Percentiles rank a stretch among this genome's conserved stretches.
phyloP scores from a whole-genome alignment of 768 basidiomycete genomes.

The Multifurca ochricompacta region DNA sequence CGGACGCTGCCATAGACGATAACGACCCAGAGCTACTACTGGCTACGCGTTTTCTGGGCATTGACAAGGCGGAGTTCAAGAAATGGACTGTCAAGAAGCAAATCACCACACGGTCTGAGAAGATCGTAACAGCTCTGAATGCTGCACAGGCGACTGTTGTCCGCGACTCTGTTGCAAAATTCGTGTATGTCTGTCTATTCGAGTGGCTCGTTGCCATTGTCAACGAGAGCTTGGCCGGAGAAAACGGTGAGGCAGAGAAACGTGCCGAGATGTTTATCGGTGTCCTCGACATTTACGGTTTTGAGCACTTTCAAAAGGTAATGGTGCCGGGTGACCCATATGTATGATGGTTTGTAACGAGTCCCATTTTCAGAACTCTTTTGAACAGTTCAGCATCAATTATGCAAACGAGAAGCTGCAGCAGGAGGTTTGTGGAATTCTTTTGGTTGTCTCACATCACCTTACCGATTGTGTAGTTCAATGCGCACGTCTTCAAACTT shows the following conservation, averaged over 20 bases:
- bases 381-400: constrained; percentile 99
- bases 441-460: neutral
- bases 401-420: constrained; percentile 98
- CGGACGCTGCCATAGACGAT: constrained; percentile 79
- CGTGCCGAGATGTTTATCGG: constrained; percentile 98
- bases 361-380: constrained; percentile 51
- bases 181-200: constrained; percentile 96
- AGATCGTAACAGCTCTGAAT: constrained; percentile 84
- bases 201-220: constrained; percentile 98
- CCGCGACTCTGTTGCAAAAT: constrained; percentile 94
- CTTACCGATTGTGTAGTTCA: constrained; percentile 54
- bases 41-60: constrained; percentile 84
- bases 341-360: neutral
- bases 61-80: constrained; percentile 89
- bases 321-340: neutral
- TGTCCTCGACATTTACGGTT: constrained; percentile 96
- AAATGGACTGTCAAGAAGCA: constrained; percentile 99
- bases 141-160: constrained; percentile 89
- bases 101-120: constrained; percentile 88
- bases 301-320: constrained; percentile 95
- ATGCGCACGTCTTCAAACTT: constrained; percentile 97
- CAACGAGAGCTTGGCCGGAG: constrained; percentile 95
- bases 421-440: constrained; percentile 65
- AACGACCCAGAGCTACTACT: constrained; percentile 71
- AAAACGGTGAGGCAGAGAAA: constrained; percentile 82